phyloP scores from a whole-genome alignment of 176 grass and related monocot species.

The Avena sativa region DNA sequence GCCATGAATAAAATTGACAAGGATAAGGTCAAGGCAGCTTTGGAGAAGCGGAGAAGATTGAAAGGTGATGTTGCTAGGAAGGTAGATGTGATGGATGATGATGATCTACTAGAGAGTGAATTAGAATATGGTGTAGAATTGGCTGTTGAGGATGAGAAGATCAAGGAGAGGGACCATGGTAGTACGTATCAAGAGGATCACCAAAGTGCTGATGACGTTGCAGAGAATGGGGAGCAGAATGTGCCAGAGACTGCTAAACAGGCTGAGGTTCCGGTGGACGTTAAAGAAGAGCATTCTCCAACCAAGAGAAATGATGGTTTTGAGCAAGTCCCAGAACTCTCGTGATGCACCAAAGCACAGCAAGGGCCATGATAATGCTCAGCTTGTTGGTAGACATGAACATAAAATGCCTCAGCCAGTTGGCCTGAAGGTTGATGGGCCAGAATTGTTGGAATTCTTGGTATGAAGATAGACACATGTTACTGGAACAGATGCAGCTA shows the following conservation, averaged over 20 bases:
- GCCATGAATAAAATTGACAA: constrained; percentile 86
- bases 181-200: constrained; percentile 29
- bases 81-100: constrained; percentile 75
- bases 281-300: constrained; percentile 32
- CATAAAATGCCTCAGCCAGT: constrained; percentile 22
- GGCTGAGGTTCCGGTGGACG: constrained; percentile 45
- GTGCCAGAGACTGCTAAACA: constrained; percentile 44
- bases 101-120: constrained; percentile 89
- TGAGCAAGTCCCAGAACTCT: constrained; percentile 16
- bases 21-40: constrained; percentile 86
- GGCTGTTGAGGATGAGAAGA: constrained; percentile 76
- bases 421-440: constrained; percentile 14
- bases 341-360: constrained; percentile 28
- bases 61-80: constrained; percentile 67
- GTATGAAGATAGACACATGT: constrained; percentile 2
- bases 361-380: background rate
- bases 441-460: constrained; percentile 21
- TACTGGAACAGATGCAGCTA: background rate
- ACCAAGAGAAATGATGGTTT: constrained; percentile 43
- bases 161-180: constrained; percentile 44
- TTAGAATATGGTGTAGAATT: constrained; percentile 91
- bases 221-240: constrained; percentile 57
- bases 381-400: constrained; percentile 32
- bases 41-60: constrained; percentile 83
- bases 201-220: constrained; percentile 29